Evolutionary conservation across 345 rosid species (phyloP).

Genomic region (Gossypium longicalyx): DNA sequence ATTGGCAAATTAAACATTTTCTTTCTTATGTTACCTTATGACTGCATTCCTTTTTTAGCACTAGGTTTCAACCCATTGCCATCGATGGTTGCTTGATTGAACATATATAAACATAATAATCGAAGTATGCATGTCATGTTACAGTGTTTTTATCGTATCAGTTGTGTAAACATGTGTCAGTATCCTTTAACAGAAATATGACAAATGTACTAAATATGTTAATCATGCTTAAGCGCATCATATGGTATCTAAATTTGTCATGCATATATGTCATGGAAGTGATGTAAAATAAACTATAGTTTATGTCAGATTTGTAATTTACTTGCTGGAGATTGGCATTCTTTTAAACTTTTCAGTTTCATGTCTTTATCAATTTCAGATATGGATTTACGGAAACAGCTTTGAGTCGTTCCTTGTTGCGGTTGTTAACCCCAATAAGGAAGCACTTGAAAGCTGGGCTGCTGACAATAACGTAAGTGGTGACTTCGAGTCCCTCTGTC

Average conservation of each 20-base stretch:
- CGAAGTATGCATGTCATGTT: neutral
- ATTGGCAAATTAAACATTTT: neutral
- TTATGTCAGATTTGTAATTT: neutral
- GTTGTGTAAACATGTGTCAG: neutral
- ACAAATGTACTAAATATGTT: too few relatives aligned
- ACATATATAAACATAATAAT: too few relatives aligned
- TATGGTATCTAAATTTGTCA: neutral
- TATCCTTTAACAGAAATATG: neutral
- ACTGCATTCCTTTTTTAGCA: neutral
- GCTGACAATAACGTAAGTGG: constrained; percentile 53
- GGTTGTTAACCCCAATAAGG: constrained; percentile 74
- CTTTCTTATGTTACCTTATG: neutral
- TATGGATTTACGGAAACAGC: constrained; percentile 98
- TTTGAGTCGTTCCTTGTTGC: constrained; percentile 88
- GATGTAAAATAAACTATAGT: neutral
- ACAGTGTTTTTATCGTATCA: neutral
- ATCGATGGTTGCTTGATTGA: neutral
- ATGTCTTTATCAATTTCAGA: constrained; percentile 36
- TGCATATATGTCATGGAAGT: too few relatives aligned
- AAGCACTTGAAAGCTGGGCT: constrained; percentile 77
- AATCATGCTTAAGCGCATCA: neutral
- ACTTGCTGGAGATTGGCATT: neutral
- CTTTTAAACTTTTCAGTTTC: neutral
- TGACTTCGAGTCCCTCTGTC: constrained; percentile 65
- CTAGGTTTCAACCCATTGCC: neutral